phyloP scores from a whole-genome alignment of 345 rosid species.

The Trapa incisa region DNA sequence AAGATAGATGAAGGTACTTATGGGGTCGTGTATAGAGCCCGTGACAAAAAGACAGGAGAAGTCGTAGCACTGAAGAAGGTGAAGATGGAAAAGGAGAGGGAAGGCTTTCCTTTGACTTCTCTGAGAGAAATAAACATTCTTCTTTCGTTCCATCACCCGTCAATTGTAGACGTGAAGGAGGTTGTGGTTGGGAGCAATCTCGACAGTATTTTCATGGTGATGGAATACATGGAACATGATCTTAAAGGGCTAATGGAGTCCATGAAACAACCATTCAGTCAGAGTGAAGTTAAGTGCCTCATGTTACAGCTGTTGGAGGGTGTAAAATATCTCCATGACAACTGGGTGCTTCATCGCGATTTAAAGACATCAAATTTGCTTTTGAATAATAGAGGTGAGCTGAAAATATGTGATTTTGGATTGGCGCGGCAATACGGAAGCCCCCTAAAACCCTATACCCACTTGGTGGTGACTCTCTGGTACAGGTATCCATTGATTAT shows the following conservation, averaged over 20 bases:
- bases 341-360: constrained; percentile 99
- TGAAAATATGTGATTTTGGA: constrained; percentile 97
- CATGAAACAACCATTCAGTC: constrained; percentile 97
- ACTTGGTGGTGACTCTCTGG: constrained; percentile 98
- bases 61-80: constrained; percentile 97
- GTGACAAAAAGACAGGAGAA: constrained; percentile 83
- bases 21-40: constrained; percentile 98
- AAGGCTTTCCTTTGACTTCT: constrained; percentile 95
- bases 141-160: constrained; percentile 91
- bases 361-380: constrained; percentile 92
- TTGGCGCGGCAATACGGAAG: constrained; percentile 98
- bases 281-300: constrained; percentile 96
- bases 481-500: constrained; percentile 51
- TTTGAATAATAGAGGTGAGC: constrained; percentile 86
- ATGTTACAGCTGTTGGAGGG: constrained; percentile 96
- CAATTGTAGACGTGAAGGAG: constrained; percentile 95
- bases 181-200: constrained; percentile 93
- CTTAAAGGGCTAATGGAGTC: constrained; percentile 92
- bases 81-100: constrained; percentile 99
- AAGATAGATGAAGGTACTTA: constrained; percentile 99
- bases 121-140: constrained; percentile 92
- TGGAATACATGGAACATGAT: constrained; percentile 99
- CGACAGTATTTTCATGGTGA: constrained; percentile 96
- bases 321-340: constrained; percentile 91
- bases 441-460: constrained; percentile 94